Percentiles rank a stretch among this genome's conserved stretches.
These are phyloP conservation scores for Golovinomyces cichoracearum DNA, from an alignment of 2,329 filamentous ascomycete genomes.

Conservation along the genomic window DNA sequence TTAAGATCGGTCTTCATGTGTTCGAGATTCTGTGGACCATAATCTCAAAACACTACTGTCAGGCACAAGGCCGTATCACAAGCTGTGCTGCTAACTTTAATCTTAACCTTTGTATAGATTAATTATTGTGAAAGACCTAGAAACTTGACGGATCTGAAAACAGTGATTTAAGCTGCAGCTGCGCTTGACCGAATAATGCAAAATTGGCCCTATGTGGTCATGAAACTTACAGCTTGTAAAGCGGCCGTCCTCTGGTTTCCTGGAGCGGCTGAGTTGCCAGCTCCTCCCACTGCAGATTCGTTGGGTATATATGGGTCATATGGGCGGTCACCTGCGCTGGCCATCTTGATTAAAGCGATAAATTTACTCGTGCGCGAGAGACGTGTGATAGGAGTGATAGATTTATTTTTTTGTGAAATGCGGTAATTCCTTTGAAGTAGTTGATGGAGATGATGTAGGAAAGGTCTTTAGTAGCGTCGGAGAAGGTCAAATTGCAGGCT, in stretches of 20 bases:
- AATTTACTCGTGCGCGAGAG: background rate
- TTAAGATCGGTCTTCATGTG: too few relatives aligned
- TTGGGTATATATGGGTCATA: constrained; percentile 16
- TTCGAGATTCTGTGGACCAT: too few relatives aligned
- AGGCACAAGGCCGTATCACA: too few relatives aligned
- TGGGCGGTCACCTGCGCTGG: constrained; percentile 9
- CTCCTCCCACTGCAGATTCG: constrained; percentile 9
- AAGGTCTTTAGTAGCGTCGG: background rate
- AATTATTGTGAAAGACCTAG: too few relatives aligned
- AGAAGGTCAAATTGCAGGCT: background rate
- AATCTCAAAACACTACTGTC: too few relatives aligned
- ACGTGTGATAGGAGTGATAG: background rate
- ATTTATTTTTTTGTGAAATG: background rate
- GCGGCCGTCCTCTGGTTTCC: constrained; percentile 40
- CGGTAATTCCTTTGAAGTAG: background rate
- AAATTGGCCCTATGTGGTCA: too few relatives aligned
- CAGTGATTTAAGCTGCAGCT: too few relatives aligned
- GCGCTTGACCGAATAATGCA: too few relatives aligned
- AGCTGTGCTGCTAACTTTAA: too few relatives aligned
- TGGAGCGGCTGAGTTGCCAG: constrained; percentile 16
- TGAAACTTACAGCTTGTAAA: constrained; percentile 55
- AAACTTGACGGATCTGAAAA: too few relatives aligned
- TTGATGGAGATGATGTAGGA: background rate
- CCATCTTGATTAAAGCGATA: constrained; percentile 9
- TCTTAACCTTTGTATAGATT: too few relatives aligned